Evolutionary conservation across 139 green algal species (phyloP).

Genomic region (Raphidocelis subcapitata): DNA sequence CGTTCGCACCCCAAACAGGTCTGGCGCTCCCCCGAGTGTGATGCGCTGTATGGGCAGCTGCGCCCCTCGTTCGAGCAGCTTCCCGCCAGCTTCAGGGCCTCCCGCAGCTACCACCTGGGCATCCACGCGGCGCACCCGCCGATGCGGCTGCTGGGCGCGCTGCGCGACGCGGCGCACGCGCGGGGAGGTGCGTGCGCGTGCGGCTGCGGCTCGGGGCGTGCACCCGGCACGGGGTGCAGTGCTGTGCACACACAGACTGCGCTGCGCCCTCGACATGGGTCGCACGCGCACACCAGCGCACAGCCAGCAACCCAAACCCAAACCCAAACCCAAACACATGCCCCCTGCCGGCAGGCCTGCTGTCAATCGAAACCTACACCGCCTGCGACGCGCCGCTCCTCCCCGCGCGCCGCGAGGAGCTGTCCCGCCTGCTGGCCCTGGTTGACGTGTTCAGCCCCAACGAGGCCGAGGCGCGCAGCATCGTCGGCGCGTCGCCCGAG

Average conservation of each 20-base stretch:
- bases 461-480: constrained; percentile 44
- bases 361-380: constrained; percentile 58
- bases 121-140: constrained; percentile 51
- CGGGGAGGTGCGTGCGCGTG: constrained; percentile 10
- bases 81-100: constrained; percentile 31
- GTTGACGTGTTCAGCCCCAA: constrained; percentile 60
- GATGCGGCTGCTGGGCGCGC: constrained; percentile 23
- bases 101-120: constrained; percentile 50
- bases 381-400: neutral
- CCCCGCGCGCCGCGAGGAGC: constrained; percentile 9
- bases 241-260: too few species aligned
- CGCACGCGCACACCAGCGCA: too few species aligned
- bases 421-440: constrained; percentile 28
- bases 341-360: too few species aligned
- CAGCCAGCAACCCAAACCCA: too few species aligned
- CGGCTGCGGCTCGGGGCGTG: too few species aligned
- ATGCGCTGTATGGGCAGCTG: constrained; percentile 56
- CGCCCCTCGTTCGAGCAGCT: constrained; percentile 40
- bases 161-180: constrained; percentile 25
- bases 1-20: constrained; percentile 34
- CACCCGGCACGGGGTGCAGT: too few species aligned
- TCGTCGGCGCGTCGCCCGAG: constrained; percentile 32
- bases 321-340: too few species aligned
- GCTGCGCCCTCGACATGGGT: too few species aligned
- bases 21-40: constrained; percentile 44